Conservation (phyloP, 1,139 yeast genomes). For the Magnusiomyces starmeri region DNA sequence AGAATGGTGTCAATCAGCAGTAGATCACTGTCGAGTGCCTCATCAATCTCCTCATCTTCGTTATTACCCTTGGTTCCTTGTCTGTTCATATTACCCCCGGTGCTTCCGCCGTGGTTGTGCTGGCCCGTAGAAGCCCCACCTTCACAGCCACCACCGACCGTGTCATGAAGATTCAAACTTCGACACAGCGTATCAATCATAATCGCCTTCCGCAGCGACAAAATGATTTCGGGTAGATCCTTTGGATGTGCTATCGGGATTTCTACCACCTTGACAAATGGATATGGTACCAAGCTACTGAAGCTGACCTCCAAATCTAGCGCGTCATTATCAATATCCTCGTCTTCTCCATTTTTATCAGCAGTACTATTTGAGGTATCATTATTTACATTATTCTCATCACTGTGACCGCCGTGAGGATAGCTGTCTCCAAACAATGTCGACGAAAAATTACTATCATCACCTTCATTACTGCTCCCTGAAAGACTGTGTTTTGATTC, state of each 20-base stretch:
- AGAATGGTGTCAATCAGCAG: slow-evolving; percentile 13
- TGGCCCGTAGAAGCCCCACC: not conserved
- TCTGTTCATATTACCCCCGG: not conserved
- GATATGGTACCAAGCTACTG: slow-evolving; percentile 29
- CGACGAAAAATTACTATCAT: slow-evolving; percentile 1
- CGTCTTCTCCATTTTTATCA: not conserved
- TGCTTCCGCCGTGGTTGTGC: not conserved
- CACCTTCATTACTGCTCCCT: not conserved
- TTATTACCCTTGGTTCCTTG: not conserved
- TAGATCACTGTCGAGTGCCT: slow-evolving; percentile 15
- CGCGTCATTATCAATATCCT: not conserved
- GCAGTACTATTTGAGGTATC: not conserved
- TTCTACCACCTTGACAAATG: slow-evolving; percentile 26
- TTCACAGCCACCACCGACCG: not conserved
- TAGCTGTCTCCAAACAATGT: not conserved
- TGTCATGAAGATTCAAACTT: slow-evolving; percentile 11
- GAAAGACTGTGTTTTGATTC: not conserved
- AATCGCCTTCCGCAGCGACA: slow-evolving; percentile 17
- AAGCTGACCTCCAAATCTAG: slow-evolving; percentile 11
- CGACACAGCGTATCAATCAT: slow-evolving; percentile 11
- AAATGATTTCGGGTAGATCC: slow-evolving; percentile 22
- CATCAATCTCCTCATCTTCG: slow-evolving; percentile 14
- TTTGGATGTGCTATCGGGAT: slow-evolving; percentile 32
- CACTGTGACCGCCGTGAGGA: slow-evolving; percentile 1
- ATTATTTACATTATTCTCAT: too few species aligned